phyloP scores from a whole-genome alignment of 306 rosid species.

The Medicago lupulina region DNA sequence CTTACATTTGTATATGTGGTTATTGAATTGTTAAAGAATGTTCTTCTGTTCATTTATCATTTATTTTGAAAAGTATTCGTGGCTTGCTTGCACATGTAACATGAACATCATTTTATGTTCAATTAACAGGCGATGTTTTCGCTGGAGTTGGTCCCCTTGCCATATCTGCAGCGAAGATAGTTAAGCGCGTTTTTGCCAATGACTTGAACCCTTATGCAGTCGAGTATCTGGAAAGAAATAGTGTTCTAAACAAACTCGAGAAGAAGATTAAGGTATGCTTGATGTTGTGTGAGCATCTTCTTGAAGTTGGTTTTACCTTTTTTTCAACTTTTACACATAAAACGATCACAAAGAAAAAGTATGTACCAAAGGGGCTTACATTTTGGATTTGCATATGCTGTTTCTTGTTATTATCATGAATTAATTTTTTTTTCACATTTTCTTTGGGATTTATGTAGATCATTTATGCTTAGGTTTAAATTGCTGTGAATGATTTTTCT shows the following conservation, averaged over 20 bases:
- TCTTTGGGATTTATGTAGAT: background rate
- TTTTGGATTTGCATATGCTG: conserved; percentile 19
- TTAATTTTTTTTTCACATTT: conserved; percentile 13
- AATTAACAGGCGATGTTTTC: conserved; percentile 87
- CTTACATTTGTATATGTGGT: conserved; percentile 25
- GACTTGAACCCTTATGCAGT: conserved; percentile 89
- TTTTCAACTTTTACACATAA: background rate
- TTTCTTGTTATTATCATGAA: conserved; percentile 33
- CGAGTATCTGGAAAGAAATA: conserved; percentile 83
- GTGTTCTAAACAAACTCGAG: conserved; percentile 86
- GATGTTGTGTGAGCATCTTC: conserved; percentile 28
- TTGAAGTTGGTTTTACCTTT: background rate
- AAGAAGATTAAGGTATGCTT: conserved; percentile 78
- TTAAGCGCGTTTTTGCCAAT: conserved; percentile 86
- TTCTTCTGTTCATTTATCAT: conserved; percentile 15
- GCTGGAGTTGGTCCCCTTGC: conserved; percentile 96
- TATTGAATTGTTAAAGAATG: conserved; percentile 33
- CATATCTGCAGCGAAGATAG: conserved; percentile 82
- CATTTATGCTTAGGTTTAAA: conserved; percentile 25
- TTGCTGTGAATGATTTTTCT: conserved; percentile 19
- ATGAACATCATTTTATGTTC: conserved; percentile 29
- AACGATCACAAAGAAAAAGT: conserved; percentile 27
- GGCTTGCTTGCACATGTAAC: conserved; percentile 34
- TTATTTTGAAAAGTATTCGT: conserved; percentile 15
- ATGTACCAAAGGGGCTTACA: conserved; percentile 18